Base-by-base conservation (phyloP, 139 green algal genomes). In the Coelastrella sp. region DNA sequence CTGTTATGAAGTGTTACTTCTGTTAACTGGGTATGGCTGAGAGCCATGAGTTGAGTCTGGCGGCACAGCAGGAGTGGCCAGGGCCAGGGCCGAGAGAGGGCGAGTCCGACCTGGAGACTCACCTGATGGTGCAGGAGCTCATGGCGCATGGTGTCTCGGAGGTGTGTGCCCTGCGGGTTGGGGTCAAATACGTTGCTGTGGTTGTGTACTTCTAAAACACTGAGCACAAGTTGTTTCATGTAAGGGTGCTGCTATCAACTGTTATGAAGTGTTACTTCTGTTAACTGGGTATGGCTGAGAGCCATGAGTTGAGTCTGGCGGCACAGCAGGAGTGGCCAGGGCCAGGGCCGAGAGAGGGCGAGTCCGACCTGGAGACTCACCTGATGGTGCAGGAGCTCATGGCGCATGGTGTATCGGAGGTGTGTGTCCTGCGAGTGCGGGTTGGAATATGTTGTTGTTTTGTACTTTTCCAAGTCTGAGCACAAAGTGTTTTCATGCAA, bases 261-360 rank as follows among this genome's bases (percentile, higher is more conserved):
- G n/a, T n/a, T n/a, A n/a, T n/a, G n/a, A n/a, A n/a, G n/a, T n/a
- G n/a, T n/a, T n/a, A n/a, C n/a, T n/a, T n/a, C n/a, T n/a, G n/a
- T n/a, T n/a, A n/a, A n/a, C n/a, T 88, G 76, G 82, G 57, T 10
- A 0, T 94, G 92, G 92, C 68, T 82, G 58, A 59, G 81, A 4
- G 75, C 86, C 94, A 93, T 68, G 91, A 95, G 79, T 47, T 82
- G 5, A 56, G 64, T 0, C 83, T 90, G 16, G 89, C 87, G 32
- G 86, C 83, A n/a, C 66, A 61, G 22, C 83, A 80, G 73, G 81
- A 89, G 22, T 93, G 91, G 91, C 32, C 16, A 4, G 90, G 73
- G 0, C 61, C 79, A 3, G 81, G 74, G 0, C 87, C 87, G 4
- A 71, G 23, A 5, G 91, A 91, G 86, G 87, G 86, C 4, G 19